These are phyloP conservation scores for Datisca glomerata DNA, from an alignment of 306 rosid genomes.

Conservation along the genomic window DNA sequence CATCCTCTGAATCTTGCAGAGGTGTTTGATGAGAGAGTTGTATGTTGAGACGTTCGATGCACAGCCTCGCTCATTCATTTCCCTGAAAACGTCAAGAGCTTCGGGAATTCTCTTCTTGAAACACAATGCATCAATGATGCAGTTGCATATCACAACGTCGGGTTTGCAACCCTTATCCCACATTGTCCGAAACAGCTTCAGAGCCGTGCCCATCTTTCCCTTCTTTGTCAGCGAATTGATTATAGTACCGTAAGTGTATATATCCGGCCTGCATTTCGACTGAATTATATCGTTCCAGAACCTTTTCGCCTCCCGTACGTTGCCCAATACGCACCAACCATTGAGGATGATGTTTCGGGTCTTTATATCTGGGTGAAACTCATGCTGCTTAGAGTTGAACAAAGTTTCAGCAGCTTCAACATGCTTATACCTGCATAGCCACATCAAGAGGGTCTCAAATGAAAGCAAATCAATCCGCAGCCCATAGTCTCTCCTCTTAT, in stretches of 20 bases:
- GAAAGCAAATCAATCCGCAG: slow-evolving; percentile 28
- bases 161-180: slow-evolving; percentile 44
- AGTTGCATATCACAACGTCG: slow-evolving; percentile 55
- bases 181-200: slow-evolving; percentile 55
- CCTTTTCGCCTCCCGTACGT: slow-evolving; percentile 57
- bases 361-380: slow-evolving; percentile 39
- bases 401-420: slow-evolving; percentile 67
- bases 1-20: slow-evolving; percentile 50
- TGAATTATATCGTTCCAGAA: slow-evolving; percentile 56
- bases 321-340: slow-evolving; percentile 80
- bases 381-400: slow-evolving; percentile 29
- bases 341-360: slow-evolving; percentile 59
- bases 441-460: slow-evolving; percentile 52
- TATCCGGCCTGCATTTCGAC: slow-evolving; percentile 50
- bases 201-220: slow-evolving; percentile 57
- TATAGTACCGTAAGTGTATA: slow-evolving; percentile 42
- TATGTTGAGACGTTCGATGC: slow-evolving; percentile 50
- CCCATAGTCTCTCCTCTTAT: slow-evolving; percentile 35
- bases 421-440: slow-evolving; percentile 61
- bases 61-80: slow-evolving; percentile 41
- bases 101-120: slow-evolving; percentile 82
- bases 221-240: slow-evolving; percentile 66
- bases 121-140: slow-evolving; percentile 67
- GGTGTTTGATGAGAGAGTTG: slow-evolving; percentile 51
- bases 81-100: slow-evolving; percentile 43